Conservation (phyloP, 495 filamentous ascomycete species). For the Hyaloscypha variabilis region DNA sequence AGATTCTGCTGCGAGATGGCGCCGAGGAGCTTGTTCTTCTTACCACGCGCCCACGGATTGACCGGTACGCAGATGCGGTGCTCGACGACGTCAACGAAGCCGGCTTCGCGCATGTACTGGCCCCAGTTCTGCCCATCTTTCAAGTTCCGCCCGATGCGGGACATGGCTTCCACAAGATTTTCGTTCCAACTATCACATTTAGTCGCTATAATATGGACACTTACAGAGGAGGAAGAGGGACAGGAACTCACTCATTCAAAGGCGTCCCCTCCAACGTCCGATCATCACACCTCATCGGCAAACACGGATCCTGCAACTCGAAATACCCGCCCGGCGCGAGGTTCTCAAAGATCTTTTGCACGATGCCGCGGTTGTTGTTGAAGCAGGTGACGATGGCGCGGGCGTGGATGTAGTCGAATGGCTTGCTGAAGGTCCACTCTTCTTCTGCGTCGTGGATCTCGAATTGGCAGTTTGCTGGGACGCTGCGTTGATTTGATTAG, state of each 20-base stretch:
- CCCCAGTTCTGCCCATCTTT: slow-evolving; percentile 11
- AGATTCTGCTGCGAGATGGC: slow-evolving; percentile 12
- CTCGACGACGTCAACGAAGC: slow-evolving; percentile 12
- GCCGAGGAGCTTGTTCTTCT: slow-evolving; percentile 6
- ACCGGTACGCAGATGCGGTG: slow-evolving; percentile 2
- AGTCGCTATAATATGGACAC: no score
- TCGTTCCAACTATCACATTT: slow-evolving; percentile 20
- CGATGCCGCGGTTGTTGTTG: slow-evolving; percentile 51
- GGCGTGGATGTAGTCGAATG: slow-evolving; percentile 36
- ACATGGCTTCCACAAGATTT: neutral
- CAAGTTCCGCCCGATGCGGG: slow-evolving; percentile 11
- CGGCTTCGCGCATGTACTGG: slow-evolving; percentile 15
- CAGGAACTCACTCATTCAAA: neutral
- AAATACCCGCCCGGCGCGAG: slow-evolving; percentile 60
- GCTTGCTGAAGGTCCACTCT: slow-evolving; percentile 33
- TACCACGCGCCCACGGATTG: neutral
- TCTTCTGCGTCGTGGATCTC: slow-evolving; percentile 37
- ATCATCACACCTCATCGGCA: slow-evolving; percentile 43
- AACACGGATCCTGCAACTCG: slow-evolving; percentile 39
- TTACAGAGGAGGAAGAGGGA: no score
- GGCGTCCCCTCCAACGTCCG: slow-evolving; percentile 29
- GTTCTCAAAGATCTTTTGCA: slow-evolving; percentile 46
- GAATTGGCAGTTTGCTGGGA: slow-evolving; percentile 36
- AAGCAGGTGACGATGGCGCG: slow-evolving; percentile 46
- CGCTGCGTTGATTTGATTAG: slow-evolving; percentile 39